Evolutionary conservation across 805 yeast species (phyloP), one percentile per base, ranked within the genome.

Genomic region (Yamadazyma akitaensis): DNA sequence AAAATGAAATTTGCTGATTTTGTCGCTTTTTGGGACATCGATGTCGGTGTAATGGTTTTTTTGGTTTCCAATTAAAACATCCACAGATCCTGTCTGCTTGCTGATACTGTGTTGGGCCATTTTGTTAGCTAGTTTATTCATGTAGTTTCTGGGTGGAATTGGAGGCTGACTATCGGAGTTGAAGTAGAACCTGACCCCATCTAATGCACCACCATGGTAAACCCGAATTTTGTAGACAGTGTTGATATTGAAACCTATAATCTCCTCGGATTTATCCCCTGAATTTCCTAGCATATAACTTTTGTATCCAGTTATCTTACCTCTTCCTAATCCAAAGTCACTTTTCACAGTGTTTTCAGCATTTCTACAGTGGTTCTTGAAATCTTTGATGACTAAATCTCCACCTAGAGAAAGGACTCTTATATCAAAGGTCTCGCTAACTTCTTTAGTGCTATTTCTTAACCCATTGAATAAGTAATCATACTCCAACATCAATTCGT

Each of bases 191-290:
- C 81, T 80, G 13, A 92, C 56, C 5, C 98, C 98, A 64, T 91
- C 96, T 17, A 94, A 64, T 0, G 96, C 95, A 18, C 67, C 61
- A 2, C 96, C 97, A 53, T 83, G 80, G 53, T 80, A 84, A 0
- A 90, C 76, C 47, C 88, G 74, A 1, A 90, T 76, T 41, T 71
- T 72, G n/a, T 59, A 62, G 2, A 86, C 68, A 7, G 58, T 55
- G 12, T 52, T 51, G 13, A 75, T 62, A 53, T 72, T 68, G 49
- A 73, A 67, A 4, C 68, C 64, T 5, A 61, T 59, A 6, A 62
- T 40, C 4, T 39, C 36, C 32, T 58, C 54, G 1, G 63, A 62
- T 3, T 57, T 50, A 13, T 60, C 58, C 1, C 63, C 40, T 11
- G 49, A 39, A 33, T 54, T 48, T n/a, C 74, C 74, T 40, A 72